Conservation (phyloP, 2,329 filamentous ascomycete species). For the Aspergillus sp. region DNA sequence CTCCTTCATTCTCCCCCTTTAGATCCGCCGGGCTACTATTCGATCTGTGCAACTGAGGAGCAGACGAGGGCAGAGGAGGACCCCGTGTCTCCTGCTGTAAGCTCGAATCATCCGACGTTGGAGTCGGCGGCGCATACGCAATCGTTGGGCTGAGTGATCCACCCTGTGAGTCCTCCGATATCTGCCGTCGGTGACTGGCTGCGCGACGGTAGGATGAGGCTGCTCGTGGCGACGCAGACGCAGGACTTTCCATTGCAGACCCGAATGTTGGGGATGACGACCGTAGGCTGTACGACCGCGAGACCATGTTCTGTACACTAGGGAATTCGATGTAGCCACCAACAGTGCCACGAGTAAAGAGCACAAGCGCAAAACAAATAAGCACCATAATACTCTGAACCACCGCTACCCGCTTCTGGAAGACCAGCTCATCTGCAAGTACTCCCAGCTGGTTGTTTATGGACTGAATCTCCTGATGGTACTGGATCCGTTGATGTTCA, state of each 20-base stretch:
- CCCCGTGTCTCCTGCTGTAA: conserved; percentile 25
- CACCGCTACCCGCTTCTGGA: conserved; percentile 88
- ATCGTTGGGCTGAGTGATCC: conserved; percentile 36
- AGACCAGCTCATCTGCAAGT: conserved; percentile 87
- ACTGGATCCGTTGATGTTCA: conserved; percentile 83
- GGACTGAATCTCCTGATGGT: conserved; percentile 80
- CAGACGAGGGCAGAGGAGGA: conserved; percentile 11
- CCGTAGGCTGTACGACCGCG: conserved; percentile 49
- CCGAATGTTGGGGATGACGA: conserved; percentile 41
- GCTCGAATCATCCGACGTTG: conserved; percentile 36
- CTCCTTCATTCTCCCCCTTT: conserved; percentile 21
- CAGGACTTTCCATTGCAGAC: conserved; percentile 43
- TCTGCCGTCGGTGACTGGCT: conserved; percentile 33
- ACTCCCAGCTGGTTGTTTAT: conserved; percentile 80
- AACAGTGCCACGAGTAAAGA: conserved; percentile 65
- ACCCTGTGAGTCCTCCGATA: conserved; percentile 42
- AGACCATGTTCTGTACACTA: conserved; percentile 52
- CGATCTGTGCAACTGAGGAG: conserved; percentile 32
- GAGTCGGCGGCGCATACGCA: conserved; percentile 46
- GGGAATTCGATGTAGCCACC: conserved; percentile 52
- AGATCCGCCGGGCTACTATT: conserved; percentile 39
- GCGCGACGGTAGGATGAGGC: conserved; percentile 36
- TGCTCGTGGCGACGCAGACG: conserved; percentile 40
- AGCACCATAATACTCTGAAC: conserved; percentile 87
- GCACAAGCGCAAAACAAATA: conserved; percentile 82